Evolutionary conservation across 1,284 basidiomycete genomes (phyloP), one percentile per base, ranked within the genome.

Genomic region (Cryptococcus sp.): DNA sequence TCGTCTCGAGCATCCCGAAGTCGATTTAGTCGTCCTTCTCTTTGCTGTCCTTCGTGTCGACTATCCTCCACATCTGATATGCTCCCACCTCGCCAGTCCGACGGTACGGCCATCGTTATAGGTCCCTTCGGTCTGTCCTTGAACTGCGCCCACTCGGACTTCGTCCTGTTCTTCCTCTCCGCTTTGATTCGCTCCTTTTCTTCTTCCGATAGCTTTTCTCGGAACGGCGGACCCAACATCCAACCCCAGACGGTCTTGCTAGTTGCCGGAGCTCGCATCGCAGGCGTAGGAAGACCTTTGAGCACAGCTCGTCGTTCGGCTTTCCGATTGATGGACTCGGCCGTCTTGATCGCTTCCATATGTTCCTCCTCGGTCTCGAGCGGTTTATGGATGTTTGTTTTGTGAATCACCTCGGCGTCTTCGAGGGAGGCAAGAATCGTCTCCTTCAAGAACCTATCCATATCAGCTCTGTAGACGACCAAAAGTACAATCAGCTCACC

Each of bases 381-480:
- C 3, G 62, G 62, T 24, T 50, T 28, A 2, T 35, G 4, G 5
- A 56, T 32, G 2, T 23, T 23, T 5, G 49, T 39, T 48, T 54
- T 56, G 44, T 60, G 60, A 12, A 64, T 57, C 24, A 62, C 35
- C 4, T 51, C 51, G 18, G 56, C 56, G 10, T 50, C 43, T 44
- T 58, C 58, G 18, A 64, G 47, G 1, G 56, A 55, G 7, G 47
- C 41, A 10, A 64, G 54, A 9, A 64, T 46, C 23, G 51, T 57
- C 10, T 34, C 21, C 43, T 64, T 64, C 23, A 64, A 39, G 37
- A 62, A 62, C 24, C 62, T 64, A 39, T 31, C 39, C 4, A 42
- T 5, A 10, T 3, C 7, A 32, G 37, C 31, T 37, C 18, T 12
- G 31, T 21, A 6, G n/a, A 19, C 32, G n/a, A 21, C 6, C 38